phyloP scores from a whole-genome alignment of 495 filamentous ascomycete genomes.

The Aspergillus carlsbadensis region DNA sequence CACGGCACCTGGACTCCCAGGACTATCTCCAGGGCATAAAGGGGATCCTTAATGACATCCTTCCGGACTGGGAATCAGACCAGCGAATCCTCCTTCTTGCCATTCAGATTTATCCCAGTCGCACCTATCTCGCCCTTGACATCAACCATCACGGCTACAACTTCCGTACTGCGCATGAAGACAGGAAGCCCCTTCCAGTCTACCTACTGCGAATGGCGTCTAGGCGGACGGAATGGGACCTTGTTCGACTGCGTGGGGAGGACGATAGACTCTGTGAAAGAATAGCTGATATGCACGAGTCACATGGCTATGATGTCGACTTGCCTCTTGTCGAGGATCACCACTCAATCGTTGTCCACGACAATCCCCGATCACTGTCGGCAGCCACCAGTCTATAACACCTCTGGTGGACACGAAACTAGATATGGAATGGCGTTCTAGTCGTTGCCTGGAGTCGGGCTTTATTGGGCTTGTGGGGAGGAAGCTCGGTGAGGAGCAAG shows the following conservation, averaged over 20 bases:
- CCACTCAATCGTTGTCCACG: neutral
- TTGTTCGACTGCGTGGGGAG: conserved; percentile 1
- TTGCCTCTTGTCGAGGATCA: neutral
- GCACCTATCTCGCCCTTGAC: neutral
- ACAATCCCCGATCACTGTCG: too few species aligned
- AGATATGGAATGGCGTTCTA: too few species aligned
- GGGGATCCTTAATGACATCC: neutral
- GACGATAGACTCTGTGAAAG: neutral
- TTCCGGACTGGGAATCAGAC: neutral
- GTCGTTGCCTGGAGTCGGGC: too few species aligned
- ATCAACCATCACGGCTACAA: conserved; percentile 2
- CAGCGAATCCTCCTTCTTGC: neutral
- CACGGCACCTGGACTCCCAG: neutral
- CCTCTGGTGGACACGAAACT: too few species aligned
- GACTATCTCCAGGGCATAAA: neutral
- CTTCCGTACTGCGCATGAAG: conserved; percentile 2
- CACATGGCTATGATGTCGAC: neutral
- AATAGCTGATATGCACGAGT: neutral
- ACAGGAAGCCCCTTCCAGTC: neutral
- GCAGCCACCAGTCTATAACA: too few species aligned
- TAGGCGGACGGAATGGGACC: neutral
- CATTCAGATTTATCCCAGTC: neutral
- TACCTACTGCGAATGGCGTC: neutral
- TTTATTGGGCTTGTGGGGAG: too few species aligned
- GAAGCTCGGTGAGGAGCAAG: too few species aligned